Evolutionary conservation across 805 yeast genomes (phyloP), one percentile per base, ranked within the genome.

Genomic region (Candida glaebosa): DNA sequence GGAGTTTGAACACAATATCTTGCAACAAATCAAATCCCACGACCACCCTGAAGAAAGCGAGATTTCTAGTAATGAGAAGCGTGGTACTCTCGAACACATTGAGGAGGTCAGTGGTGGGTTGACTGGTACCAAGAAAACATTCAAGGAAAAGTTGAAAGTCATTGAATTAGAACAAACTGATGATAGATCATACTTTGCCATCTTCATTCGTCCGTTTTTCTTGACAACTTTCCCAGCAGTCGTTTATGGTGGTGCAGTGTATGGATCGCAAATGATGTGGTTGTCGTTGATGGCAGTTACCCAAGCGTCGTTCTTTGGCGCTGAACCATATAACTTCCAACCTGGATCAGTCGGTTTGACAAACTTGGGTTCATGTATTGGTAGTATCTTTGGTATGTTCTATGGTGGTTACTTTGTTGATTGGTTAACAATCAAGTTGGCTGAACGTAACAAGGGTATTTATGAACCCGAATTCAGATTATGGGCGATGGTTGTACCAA

Each of bases 231-330:
- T 70, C 32, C 77, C 78, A 2, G 70, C 74, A 3, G 57, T 71
- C 20, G 52, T 72, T 32, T 73, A 73, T 72, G 69, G 72, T 37
- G 76, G 78, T 5, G 39, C 71, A 16, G 61, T 68, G 17, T 73
- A 73, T 46, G 79, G 78, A 5, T 66, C 74, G 12, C 76, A 69
- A 48, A 71, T 73, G 63, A 69, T 73, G 76, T 73, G 76, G 75
- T 56, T 72, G 18, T 64, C 76, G 1, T 56, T 74, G 34, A 53
- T 73, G 38, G 62, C 66, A 15, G 65, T 68, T 32, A 71, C 79
- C 2, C 75, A 72, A 48, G 60, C 75, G 1, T 58, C 56, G 38
- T 55, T 72, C 18, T 70, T 60, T 43, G 39, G 63, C 2, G 50
- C 49, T 4, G 56, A 57, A 3, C 75, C 75, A 3, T 75, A 73